These are phyloP conservation scores for Omphalotus olearius DNA, from an alignment of 1,284 basidiomycete species.

Conservation along the genomic window DNA sequence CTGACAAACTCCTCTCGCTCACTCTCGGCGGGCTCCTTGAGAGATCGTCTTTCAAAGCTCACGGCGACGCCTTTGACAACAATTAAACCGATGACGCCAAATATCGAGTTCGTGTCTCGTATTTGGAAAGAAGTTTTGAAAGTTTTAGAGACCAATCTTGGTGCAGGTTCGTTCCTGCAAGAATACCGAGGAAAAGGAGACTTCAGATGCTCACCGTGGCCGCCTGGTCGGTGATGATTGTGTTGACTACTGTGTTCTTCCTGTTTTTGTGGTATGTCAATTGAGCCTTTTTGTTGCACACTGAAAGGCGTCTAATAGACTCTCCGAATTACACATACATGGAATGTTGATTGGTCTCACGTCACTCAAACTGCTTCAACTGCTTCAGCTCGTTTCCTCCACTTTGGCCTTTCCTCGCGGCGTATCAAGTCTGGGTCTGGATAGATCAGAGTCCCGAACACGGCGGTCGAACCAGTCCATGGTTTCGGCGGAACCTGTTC, in stretches of 20 bases:
- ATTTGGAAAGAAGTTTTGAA: conserved; percentile 5
- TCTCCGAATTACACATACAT: background rate
- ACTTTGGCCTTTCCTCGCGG: conserved; percentile 80
- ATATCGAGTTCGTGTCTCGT: conserved; percentile 57
- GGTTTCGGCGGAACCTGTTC: conserved; percentile 67
- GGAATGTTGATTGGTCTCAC: background rate
- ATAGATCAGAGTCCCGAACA: conserved; percentile 76
- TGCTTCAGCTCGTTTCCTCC: conserved; percentile 76
- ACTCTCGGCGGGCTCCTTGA: conserved; percentile 47
- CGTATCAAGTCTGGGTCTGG: conserved; percentile 85
- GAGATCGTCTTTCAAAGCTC: conserved; percentile 55
- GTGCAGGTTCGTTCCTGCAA: conserved; percentile 64
- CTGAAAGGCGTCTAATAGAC: too few relatives aligned
- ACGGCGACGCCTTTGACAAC: conserved; percentile 52
- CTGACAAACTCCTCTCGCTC: conserved; percentile 23
- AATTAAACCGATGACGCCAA: conserved; percentile 53
- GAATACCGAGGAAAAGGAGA: conserved; percentile 75
- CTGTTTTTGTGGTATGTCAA: conserved; percentile 72
- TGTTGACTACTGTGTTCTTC: conserved; percentile 68
- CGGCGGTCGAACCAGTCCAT: conserved; percentile 76
- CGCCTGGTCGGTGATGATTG: conserved; percentile 80
- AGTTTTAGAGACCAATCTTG: background rate
- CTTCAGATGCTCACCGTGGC: conserved; percentile 87
- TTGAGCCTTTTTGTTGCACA: conserved; percentile 2
- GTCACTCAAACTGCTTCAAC: conserved; percentile 9